Evolutionary conservation across 305 asterid species (phyloP), one percentile per base, ranked within the genome.

Genomic region (Fraxinus baroniana): DNA sequence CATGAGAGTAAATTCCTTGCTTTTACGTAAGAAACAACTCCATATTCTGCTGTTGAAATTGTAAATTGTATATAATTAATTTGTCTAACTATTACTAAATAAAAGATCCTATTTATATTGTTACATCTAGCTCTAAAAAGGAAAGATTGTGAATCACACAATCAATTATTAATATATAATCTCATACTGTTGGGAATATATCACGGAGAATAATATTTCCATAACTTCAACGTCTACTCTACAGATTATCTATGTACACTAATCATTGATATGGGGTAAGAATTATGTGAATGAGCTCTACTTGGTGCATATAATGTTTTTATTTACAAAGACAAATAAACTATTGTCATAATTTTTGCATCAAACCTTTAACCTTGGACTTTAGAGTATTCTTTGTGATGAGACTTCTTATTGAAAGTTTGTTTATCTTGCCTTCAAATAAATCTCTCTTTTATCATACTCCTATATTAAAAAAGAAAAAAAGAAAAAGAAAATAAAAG

Each of bases 1-100:
- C 28, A 12, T 26, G 99, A 95, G 86, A 94, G 99, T 85, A 95
- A 90, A 94, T 94, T 94, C 88, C 94, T 95, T 41, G 98, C 99
- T 84, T 95, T 95, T 83, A 91, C 97, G 99, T 94, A 91, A 93
- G 99, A 24, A 68, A 77, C 74, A 55, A 80, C 28, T 39, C 86
- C 77, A 78, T 82, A 66, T 10, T 66, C 36, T 66, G 26, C 74
- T 66, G 62, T 52, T 52, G 62, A 52, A 52, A 52, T 52, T 52
- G n/a, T 52, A n/a, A 52, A 52, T 18, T 7, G 13, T 18, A 5
- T 17, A 17, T 52, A 52, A 52, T 52, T 1, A 17, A 1, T 22
- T 52, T 52, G 62, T 52, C 62, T 49, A 17, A 17, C 62, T 52
- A 52, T 52, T 17, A 5, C 62, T 5, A 17, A 52, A 6, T 52